Evolutionary conservation across 2,329 filamentous ascomycete species (phyloP).

Genomic region (Microsporum audouinii): DNA sequence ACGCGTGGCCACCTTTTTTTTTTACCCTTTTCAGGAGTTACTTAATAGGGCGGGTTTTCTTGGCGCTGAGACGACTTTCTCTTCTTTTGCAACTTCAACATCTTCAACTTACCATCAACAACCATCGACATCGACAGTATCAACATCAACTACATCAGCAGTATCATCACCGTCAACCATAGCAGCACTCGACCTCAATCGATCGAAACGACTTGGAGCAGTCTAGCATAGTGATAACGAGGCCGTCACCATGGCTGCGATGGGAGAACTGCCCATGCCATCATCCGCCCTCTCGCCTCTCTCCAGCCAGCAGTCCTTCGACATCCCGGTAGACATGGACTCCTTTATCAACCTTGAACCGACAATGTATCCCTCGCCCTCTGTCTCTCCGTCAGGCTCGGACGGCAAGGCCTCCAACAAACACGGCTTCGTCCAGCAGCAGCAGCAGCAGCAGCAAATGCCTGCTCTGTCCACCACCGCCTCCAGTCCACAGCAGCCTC

Average conservation of each 20-base stretch:
- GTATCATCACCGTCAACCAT: background rate
- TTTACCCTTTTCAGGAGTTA: slow-evolving; percentile 5
- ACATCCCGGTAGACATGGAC: slow-evolving; percentile 34
- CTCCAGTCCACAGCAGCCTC: slow-evolving; percentile 37
- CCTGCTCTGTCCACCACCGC: slow-evolving; percentile 26
- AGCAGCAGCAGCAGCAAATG: slow-evolving; percentile 25
- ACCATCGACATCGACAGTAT: background rate
- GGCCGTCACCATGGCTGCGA: slow-evolving; percentile 13
- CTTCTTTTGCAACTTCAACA: background rate
- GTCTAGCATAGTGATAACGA: no score
- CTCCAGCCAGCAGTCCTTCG: slow-evolving; percentile 26
- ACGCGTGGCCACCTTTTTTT: slow-evolving; percentile 4
- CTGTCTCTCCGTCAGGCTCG: slow-evolving; percentile 13
- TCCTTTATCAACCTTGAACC: slow-evolving; percentile 38
- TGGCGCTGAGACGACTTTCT: background rate
- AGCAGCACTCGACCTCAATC: background rate
- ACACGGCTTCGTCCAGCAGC: slow-evolving; percentile 23
- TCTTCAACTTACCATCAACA: background rate
- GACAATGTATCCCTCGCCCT: slow-evolving; percentile 29
- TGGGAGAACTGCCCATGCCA: slow-evolving; percentile 15
- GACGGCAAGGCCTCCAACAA: slow-evolving; percentile 7
- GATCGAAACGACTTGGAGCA: no score
- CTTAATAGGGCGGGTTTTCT: slow-evolving; percentile 8
- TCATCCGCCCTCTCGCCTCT: slow-evolving; percentile 21
- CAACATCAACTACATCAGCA: background rate